These are phyloP conservation scores for Lodderomyces beijingensis DNA, from an alignment of 1,139 yeast species.

Conservation along the genomic window DNA sequence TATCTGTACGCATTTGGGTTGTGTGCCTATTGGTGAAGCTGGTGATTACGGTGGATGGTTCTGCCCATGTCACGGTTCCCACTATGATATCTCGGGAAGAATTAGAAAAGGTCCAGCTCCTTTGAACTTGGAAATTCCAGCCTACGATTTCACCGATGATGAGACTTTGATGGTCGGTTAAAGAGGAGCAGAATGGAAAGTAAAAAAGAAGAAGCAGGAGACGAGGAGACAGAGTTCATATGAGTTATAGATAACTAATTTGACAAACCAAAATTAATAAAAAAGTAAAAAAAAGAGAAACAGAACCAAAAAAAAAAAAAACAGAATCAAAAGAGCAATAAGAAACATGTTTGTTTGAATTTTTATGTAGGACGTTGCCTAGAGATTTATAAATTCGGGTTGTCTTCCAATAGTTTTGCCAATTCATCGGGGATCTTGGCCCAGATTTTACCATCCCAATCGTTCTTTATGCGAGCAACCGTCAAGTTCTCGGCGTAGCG, in stretches of 20 bases:
- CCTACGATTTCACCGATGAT: constrained; percentile 75
- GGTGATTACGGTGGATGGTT: constrained; percentile 99
- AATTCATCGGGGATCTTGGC: constrained; percentile 41
- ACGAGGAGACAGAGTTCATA: too few species aligned
- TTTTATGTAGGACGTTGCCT: background rate
- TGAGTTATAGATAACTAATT: too few species aligned
- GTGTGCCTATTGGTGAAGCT: constrained; percentile 99
- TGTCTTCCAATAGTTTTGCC: constrained; percentile 10
- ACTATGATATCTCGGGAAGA: constrained; percentile 99
- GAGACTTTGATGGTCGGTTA: constrained; percentile 75
- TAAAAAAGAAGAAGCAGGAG: background rate
- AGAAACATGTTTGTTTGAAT: background rate
- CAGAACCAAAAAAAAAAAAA: background rate
- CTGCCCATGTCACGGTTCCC: constrained; percentile 99
- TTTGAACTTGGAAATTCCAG: constrained; percentile 94
- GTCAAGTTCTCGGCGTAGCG: constrained; percentile 13
- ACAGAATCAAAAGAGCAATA: background rate
- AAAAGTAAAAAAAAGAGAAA: too few species aligned
- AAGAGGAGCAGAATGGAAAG: constrained; percentile 5
- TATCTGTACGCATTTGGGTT: constrained; percentile 99
- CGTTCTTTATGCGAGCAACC: constrained; percentile 18
- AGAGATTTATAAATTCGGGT: constrained; percentile 12
- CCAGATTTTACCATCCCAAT: constrained; percentile 29
- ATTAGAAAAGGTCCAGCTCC: constrained; percentile 99
- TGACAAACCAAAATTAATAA: too few species aligned